phyloP scores from a whole-genome alignment of 2,329 filamentous ascomycete species.

The Cytospora leucostoma region DNA sequence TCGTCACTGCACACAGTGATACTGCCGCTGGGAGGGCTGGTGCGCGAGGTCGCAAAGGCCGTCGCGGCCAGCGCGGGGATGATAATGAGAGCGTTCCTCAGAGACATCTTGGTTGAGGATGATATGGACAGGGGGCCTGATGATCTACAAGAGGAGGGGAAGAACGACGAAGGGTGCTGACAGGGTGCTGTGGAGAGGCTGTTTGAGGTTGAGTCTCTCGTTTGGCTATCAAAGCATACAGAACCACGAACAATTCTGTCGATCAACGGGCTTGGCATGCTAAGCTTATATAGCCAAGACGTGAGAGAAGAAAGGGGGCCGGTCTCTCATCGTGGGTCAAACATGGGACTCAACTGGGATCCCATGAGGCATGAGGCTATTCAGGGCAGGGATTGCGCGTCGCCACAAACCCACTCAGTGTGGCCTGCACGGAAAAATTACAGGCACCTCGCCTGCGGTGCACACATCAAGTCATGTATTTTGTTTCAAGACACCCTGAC shows the following conservation, averaged over 20 bases:
- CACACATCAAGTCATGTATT: neutral
- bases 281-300: conserved; percentile 15
- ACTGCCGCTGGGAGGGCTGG: conserved; percentile 23
- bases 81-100: conserved; percentile 16
- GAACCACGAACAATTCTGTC: neutral
- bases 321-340: neutral
- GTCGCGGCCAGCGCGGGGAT: conserved; percentile 22
- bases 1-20: conserved; percentile 26
- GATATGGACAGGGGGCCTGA: neutral
- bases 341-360: conserved; percentile 5
- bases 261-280: conserved; percentile 17
- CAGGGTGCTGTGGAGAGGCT: neutral
- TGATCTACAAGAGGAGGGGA: neutral
- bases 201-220: conserved; percentile 2
- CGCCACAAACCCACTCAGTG: neutral
- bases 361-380: conserved; percentile 1
- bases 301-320: neutral
- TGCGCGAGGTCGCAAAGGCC: conserved; percentile 19
- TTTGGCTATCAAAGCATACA: conserved; percentile 10
- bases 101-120: conserved; percentile 11
- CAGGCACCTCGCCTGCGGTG: neutral
- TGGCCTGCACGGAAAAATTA: conserved; percentile 9
- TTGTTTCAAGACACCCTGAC: conserved; percentile 5
- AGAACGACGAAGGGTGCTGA: neutral
- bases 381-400: neutral